Conservation (phyloP, 345 rosid species). For the Cardiospermum halicacabum region DNA sequence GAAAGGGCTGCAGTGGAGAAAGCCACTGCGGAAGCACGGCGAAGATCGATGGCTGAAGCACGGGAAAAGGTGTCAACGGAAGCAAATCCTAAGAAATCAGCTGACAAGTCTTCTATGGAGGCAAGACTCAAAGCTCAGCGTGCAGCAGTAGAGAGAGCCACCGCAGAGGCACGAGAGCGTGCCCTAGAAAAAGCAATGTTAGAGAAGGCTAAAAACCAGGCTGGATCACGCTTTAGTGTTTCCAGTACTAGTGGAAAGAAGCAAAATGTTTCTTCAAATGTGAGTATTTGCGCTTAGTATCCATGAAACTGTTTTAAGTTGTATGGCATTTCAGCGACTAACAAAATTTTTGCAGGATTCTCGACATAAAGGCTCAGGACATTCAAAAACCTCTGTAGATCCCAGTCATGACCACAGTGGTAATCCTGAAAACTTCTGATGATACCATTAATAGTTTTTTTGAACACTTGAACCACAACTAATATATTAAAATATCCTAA, state of each 20-base stretch:
- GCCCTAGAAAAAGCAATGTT: slow-evolving; percentile 83
- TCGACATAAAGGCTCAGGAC: slow-evolving; percentile 39
- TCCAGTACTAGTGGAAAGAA: slow-evolving; percentile 37
- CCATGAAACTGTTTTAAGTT: not conserved
- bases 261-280: slow-evolving; percentile 40
- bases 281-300: slow-evolving; percentile 26
- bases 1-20: slow-evolving; percentile 65
- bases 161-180: slow-evolving; percentile 88
- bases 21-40: slow-evolving; percentile 57
- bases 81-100: slow-evolving; percentile 34
- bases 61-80: slow-evolving; percentile 51
- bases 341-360: slow-evolving; percentile 48
- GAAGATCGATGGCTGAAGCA: slow-evolving; percentile 45
- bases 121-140: slow-evolving; percentile 80
- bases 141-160: slow-evolving; percentile 94
- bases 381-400: slow-evolving; percentile 32
- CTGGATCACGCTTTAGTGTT: slow-evolving; percentile 45
- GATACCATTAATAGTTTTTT: not conserved
- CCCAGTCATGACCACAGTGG: slow-evolving; percentile 34
- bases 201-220: slow-evolving; percentile 45
- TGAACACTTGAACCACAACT: not conserved
- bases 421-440: slow-evolving; percentile 15
- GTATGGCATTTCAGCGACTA: slow-evolving; percentile 1
- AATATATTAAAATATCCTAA: not conserved
- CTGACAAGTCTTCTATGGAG: slow-evolving; percentile 45